These are phyloP conservation scores for Fraxinus nigra DNA, from an alignment of 305 asterid species.

Conservation along the genomic window DNA sequence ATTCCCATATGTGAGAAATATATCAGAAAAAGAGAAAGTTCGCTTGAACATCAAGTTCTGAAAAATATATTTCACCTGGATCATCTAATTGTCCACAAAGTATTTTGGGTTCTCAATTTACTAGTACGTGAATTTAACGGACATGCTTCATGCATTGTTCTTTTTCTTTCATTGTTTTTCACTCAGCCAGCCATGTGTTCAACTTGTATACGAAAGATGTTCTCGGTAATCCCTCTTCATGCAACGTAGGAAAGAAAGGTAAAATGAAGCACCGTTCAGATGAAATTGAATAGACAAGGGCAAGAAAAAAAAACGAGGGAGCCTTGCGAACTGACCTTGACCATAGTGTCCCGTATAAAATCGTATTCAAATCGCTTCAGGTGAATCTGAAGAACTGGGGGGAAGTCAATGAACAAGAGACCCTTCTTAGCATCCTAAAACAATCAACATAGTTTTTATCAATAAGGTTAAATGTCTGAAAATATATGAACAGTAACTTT, in stretches of 20 bases:
- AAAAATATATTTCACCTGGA: background rate
- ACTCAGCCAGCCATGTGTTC: background rate
- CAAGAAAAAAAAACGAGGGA: background rate
- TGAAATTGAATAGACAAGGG: background rate
- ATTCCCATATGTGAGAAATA: background rate
- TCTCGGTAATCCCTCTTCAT: background rate
- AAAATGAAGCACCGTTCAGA: background rate
- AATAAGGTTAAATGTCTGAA: background rate
- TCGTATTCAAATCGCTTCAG: constrained; percentile 66
- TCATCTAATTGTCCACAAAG: background rate
- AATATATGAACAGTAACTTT: background rate
- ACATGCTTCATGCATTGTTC: background rate
- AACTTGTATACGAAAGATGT: background rate
- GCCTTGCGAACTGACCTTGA: constrained; percentile 46
- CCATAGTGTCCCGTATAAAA: constrained; percentile 52
- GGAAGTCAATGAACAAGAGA: constrained; percentile 53
- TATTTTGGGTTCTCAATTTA: background rate
- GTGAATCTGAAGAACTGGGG: constrained; percentile 66
- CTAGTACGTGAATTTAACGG: background rate
- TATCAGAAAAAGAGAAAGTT: background rate
- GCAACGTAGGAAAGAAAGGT: background rate
- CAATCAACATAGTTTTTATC: constrained; percentile 13
- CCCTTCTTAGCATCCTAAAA: constrained; percentile 70
- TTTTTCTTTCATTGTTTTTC: background rate
- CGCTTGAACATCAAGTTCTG: background rate